Percentiles rank a stretch among this genome's conserved stretches.
Conservation (phyloP, 2,329 filamentous ascomycete species). For the Aspergillus sp. region DNA sequence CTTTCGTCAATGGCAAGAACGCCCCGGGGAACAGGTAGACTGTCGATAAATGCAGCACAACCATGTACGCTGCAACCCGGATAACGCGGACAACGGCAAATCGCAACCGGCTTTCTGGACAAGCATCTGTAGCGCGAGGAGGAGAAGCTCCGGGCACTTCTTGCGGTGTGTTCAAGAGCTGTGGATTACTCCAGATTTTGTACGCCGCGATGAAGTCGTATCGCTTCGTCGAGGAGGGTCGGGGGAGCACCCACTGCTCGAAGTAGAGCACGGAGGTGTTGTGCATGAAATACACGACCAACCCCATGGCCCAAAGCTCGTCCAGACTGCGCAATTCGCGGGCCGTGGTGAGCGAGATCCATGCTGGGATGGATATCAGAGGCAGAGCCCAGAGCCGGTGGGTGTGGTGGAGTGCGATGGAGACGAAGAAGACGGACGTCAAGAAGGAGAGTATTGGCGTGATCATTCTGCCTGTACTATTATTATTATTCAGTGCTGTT, state of each 20-base stretch:
- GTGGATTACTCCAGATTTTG: not conserved
- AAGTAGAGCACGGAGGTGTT: not conserved
- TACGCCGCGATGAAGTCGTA: not conserved
- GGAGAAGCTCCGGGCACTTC: not conserved
- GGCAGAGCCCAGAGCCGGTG: not conserved
- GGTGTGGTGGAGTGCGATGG: not conserved
- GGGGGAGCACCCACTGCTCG: not conserved
- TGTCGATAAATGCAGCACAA: not conserved
- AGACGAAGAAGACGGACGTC: not conserved
- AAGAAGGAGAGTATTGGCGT: not conserved
- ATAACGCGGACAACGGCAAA: not conserved
- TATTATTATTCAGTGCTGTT: not conserved
- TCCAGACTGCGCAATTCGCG: not conserved
- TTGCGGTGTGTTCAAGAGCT: not conserved
- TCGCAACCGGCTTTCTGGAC: not conserved
- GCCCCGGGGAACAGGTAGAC: not conserved
- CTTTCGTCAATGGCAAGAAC: not conserved
- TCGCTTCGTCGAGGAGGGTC: not conserved
- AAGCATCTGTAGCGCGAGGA: too few relatives aligned
- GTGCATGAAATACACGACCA: not conserved
- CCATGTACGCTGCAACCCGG: not conserved
- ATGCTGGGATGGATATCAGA: not conserved
- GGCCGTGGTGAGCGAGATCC: not conserved
- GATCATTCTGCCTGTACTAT: not conserved
- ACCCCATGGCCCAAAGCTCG: not conserved